phyloP scores from a whole-genome alignment of 2,329 filamentous ascomycete species.

The Paecilomyces sp. region DNA sequence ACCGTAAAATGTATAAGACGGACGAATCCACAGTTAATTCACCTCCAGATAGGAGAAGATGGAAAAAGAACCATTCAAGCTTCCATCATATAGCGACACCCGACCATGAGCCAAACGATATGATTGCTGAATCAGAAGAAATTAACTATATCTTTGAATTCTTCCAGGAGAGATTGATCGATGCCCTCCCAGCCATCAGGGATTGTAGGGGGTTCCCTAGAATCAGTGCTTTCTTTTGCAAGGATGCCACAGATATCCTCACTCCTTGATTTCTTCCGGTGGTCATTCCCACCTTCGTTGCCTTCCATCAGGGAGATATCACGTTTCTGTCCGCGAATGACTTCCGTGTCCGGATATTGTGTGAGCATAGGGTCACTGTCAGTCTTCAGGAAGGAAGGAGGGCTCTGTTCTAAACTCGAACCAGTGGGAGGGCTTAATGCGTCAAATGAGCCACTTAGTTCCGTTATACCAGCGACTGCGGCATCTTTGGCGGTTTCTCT shows the following conservation, averaged over 20 bases:
- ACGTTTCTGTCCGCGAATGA: not conserved
- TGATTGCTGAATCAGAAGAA: constrained; percentile 21
- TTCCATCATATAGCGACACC: not conserved
- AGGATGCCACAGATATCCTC: not conserved
- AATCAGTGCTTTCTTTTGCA: not conserved
- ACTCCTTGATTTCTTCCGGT: not conserved
- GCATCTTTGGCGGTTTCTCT: not conserved
- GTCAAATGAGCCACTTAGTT: constrained; percentile 5
- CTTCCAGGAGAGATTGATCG: constrained; percentile 29
- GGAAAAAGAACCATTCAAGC: not conserved
- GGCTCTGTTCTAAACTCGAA: not conserved
- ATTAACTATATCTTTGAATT: constrained; percentile 35
- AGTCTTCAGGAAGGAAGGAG: not conserved
- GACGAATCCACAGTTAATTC: not conserved
- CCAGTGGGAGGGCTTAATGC: not conserved
- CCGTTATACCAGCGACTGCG: constrained; percentile 14
- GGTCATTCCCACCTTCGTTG: not conserved
- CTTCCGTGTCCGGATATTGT: not conserved
- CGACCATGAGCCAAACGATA: not conserved
- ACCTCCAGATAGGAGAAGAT: not conserved
- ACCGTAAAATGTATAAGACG: not conserved
- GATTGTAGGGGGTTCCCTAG: not conserved
- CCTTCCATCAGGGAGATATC: not conserved
- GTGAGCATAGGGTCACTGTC: not conserved
- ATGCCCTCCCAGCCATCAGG: constrained; percentile 27